Evolutionary conservation across 2,329 filamentous ascomycete genomes (phyloP).

Genomic region (Xylariaceae sp.): DNA sequence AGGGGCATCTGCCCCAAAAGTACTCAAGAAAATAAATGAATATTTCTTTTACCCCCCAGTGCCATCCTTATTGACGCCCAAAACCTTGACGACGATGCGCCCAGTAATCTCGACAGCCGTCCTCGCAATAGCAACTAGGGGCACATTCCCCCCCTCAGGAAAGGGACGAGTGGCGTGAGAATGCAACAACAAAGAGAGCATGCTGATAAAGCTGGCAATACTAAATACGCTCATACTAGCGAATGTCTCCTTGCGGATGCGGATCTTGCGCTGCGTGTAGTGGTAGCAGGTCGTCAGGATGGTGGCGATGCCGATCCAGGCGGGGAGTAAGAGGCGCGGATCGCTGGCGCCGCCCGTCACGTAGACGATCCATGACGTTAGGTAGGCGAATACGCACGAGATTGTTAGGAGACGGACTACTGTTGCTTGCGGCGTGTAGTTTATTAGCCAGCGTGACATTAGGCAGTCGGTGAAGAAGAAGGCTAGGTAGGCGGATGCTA

Average conservation of each 20-base stretch:
- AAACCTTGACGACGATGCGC: constrained; percentile 35
- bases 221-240: constrained; percentile 81
- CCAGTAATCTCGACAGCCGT: constrained; percentile 31
- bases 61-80: constrained; percentile 37
- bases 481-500: constrained; percentile 77
- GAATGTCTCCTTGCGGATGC: constrained; percentile 79
- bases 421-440: constrained; percentile 82
- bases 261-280: constrained; percentile 78
- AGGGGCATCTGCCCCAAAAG: too few species aligned
- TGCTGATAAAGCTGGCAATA: constrained; percentile 77
- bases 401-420: constrained; percentile 80
- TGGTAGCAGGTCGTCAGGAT: constrained; percentile 78
- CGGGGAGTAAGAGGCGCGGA: constrained; percentile 73
- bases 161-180: constrained; percentile 68
- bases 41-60: neutral
- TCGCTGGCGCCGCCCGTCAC: constrained; percentile 74
- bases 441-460: constrained; percentile 85
- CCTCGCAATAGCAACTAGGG: constrained; percentile 35
- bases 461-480: constrained; percentile 87
- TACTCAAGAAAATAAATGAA: neutral
- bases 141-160: constrained; percentile 56
- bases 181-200: constrained; percentile 72
- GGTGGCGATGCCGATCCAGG: constrained; percentile 80
- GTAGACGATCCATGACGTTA: constrained; percentile 75
- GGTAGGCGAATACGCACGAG: constrained; percentile 76